These are phyloP conservation scores for Hirschfeldia incana DNA, from an alignment of 345 rosid species.

Conservation along the genomic window DNA sequence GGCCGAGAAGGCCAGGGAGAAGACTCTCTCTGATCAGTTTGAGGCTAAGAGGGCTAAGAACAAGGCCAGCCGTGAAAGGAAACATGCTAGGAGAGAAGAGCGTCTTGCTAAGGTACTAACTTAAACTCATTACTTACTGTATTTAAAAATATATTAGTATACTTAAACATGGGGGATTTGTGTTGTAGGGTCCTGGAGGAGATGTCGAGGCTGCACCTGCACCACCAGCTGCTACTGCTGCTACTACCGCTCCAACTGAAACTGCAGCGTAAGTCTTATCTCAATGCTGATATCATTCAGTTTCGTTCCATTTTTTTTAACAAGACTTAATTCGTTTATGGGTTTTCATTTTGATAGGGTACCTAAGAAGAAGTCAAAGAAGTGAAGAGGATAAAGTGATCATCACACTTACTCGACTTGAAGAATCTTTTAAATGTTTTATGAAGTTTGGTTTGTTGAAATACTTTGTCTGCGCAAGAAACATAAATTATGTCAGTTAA, in stretches of 20 bases:
- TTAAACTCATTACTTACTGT: too few relatives aligned
- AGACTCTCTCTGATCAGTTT: slow-evolving; percentile 45
- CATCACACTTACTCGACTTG: slow-evolving; percentile 13
- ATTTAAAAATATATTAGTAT: background rate
- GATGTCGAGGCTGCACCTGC: slow-evolving; percentile 26
- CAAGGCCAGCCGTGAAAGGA: slow-evolving; percentile 49
- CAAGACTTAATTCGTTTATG: background rate
- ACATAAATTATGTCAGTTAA: slow-evolving; percentile 31
- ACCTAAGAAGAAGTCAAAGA: slow-evolving; percentile 41
- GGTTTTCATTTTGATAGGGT: slow-evolving; percentile 2
- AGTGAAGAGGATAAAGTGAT: slow-evolving; percentile 30
- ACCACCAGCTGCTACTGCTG: slow-evolving; percentile 22
- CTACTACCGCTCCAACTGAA: background rate
- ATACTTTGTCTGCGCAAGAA: slow-evolving; percentile 20
- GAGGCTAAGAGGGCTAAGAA: slow-evolving; percentile 45
- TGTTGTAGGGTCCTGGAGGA: slow-evolving; percentile 37
- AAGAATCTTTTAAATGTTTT: slow-evolving; percentile 33
- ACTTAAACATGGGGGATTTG: background rate
- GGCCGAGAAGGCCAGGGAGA: slow-evolving; percentile 46
- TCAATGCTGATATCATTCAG: background rate
- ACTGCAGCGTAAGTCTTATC: slow-evolving; percentile 29
- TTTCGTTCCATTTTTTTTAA: background rate
- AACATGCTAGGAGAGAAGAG: slow-evolving; percentile 43
- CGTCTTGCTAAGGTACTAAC: slow-evolving; percentile 35
- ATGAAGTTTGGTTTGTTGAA: slow-evolving; percentile 27